phyloP scores from a whole-genome alignment of 2,329 filamentous ascomycete species.

The Teratosphaeria viscida region DNA sequence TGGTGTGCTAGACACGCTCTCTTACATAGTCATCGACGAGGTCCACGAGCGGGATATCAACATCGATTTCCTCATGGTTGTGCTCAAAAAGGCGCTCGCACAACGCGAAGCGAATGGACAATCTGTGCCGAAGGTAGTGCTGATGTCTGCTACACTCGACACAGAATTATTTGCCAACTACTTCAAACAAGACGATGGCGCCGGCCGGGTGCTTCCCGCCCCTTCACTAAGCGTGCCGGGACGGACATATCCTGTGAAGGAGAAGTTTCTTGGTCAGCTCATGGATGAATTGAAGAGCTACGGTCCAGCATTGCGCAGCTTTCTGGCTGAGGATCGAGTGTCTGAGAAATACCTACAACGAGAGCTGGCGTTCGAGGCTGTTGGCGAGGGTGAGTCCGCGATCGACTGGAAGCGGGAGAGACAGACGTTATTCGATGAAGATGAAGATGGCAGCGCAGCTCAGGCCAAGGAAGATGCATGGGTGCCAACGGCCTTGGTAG shows the following conservation, averaged over 20 bases:
- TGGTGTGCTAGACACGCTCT: conserved; percentile 30
- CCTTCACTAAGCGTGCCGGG: conserved; percentile 35
- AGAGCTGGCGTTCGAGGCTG: conserved; percentile 9
- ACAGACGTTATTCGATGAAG: conserved; percentile 15
- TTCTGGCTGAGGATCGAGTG: conserved; percentile 6
- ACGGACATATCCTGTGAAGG: conserved; percentile 33
- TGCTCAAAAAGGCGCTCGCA: conserved; percentile 34
- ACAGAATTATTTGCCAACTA: conserved; percentile 36
- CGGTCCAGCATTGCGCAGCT: conserved; percentile 7
- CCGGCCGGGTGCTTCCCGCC: conserved; percentile 20
- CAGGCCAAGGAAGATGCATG: conserved; percentile 28
- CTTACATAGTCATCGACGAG: conserved; percentile 44
- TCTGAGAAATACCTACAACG: conserved; percentile 12
- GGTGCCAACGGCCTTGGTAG: conserved; percentile 34
- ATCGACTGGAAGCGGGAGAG: conserved; percentile 33
- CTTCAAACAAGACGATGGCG: conserved; percentile 23
- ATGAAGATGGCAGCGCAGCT: conserved; percentile 5
- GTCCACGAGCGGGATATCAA: conserved; percentile 38
- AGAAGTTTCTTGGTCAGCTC: conserved; percentile 34
- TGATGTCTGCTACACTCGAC: conserved; percentile 43
- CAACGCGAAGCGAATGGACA: conserved; percentile 24
- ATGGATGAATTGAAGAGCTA: conserved; percentile 22
- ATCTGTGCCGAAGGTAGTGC: conserved; percentile 33
- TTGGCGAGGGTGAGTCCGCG: conserved; percentile 12
- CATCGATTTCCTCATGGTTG: conserved; percentile 38